Percentiles rank a stretch among this genome's conserved stretches.
phyloP scores from a whole-genome alignment of 2,329 filamentous ascomycete genomes.

The Leptodontidium sp. region DNA sequence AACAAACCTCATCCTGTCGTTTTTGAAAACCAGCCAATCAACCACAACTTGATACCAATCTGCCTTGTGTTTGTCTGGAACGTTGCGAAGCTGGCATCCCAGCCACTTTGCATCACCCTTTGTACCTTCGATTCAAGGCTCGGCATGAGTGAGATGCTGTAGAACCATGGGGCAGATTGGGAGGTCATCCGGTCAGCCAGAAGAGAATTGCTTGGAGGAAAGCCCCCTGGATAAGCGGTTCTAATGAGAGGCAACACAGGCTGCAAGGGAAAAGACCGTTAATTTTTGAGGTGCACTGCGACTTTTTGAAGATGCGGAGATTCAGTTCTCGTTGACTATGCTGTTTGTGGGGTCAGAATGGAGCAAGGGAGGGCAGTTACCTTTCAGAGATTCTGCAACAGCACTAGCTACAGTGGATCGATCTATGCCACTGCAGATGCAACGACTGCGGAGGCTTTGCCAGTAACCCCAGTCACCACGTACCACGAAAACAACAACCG shows the following conservation, averaged over 20 bases:
- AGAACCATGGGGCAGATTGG: constrained; percentile 32
- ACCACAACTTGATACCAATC: constrained; percentile 10
- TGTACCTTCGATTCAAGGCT: constrained; percentile 22
- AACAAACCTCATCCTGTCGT: constrained; percentile 35
- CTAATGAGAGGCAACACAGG: constrained; percentile 27
- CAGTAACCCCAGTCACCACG: constrained; percentile 17
- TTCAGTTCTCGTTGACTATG: neutral
- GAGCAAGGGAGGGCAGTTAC: constrained; percentile 7
- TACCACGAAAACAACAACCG: neutral
- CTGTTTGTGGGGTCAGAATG: constrained; percentile 18
- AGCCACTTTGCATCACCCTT: constrained; percentile 36
- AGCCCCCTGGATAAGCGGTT: constrained; percentile 24
- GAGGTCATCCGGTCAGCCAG: constrained; percentile 34
- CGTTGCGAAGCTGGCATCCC: constrained; percentile 27
- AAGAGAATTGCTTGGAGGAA: constrained; percentile 35
- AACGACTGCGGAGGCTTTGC: constrained; percentile 15
- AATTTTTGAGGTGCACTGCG: neutral
- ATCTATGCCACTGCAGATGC: neutral
- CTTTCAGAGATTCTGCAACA: constrained; percentile 22
- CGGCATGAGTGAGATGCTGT: constrained; percentile 33
- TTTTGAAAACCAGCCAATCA: constrained; percentile 29
- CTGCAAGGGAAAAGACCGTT: constrained; percentile 16
- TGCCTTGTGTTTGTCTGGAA: constrained; percentile 38
- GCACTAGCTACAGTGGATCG: constrained; percentile 10
- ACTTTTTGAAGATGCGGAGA: neutral